These are phyloP conservation scores for Alloascoidea africana DNA, from an alignment of 805 yeast genomes.

Conservation along the genomic window DNA sequence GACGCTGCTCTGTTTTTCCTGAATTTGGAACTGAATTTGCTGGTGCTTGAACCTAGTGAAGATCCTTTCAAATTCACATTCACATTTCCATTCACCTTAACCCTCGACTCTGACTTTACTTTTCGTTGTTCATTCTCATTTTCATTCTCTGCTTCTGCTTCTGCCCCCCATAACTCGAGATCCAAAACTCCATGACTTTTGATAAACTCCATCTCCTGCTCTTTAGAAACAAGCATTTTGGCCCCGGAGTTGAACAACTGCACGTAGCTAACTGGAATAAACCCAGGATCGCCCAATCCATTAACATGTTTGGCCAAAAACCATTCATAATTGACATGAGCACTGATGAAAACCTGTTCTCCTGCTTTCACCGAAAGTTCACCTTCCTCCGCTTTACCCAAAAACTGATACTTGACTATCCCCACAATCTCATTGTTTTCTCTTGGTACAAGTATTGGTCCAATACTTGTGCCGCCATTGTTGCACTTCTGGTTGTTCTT, in stretches of 20 bases:
- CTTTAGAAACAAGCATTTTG: neutral
- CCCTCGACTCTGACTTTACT: no score
- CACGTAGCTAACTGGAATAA: neutral
- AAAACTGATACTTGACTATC: neutral
- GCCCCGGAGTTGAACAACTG: neutral
- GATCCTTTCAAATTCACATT: no score
- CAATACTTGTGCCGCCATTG: no score
- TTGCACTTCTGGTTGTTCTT: no score
- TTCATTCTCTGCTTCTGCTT: no score
- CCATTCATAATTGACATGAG: conserved; percentile 1
- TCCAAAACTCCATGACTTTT: neutral
- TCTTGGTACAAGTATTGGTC: no score
- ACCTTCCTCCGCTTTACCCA: neutral
- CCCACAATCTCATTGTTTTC: no score
- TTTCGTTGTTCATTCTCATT: no score
- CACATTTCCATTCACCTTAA: no score
- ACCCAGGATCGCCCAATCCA: neutral
- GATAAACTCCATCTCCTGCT: neutral
- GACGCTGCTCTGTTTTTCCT: no score
- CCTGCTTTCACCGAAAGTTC: neutral
- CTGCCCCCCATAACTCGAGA: conserved; percentile 1
- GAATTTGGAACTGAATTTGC: no score
- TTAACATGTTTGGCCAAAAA: neutral
- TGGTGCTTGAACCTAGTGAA: no score
- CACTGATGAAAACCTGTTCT: neutral